A percentile compares a stretch with the other conserved stretches of the same genome.
Evolutionary conservation across 1,284 basidiomycete genomes (phyloP).

Genomic region (Heterobasidion occidentale): DNA sequence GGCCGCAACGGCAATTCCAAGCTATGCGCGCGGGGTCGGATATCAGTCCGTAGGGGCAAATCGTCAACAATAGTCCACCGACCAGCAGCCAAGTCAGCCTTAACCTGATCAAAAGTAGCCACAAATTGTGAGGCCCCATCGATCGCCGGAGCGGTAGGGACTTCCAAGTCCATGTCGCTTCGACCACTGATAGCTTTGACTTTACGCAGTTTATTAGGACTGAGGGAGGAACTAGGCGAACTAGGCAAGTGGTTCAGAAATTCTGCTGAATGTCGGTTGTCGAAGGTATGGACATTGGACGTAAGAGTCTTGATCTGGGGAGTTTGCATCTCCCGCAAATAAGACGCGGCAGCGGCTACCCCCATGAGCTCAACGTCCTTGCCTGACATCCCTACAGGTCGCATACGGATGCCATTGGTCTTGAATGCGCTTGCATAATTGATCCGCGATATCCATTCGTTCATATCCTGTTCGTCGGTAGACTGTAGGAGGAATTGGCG

Average conservation of each 20-base stretch:
- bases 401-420: slow-evolving; percentile 79
- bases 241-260: slow-evolving; percentile 7
- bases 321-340: slow-evolving; percentile 57
- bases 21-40: slow-evolving; percentile 24
- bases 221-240: slow-evolving; percentile 3
- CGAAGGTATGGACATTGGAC: slow-evolving; percentile 38
- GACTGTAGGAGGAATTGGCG: slow-evolving; percentile 83
- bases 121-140: slow-evolving; percentile 61
- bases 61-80: slow-evolving; percentile 21
- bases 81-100: slow-evolving; percentile 66
- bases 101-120: slow-evolving; percentile 80
- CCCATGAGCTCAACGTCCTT: slow-evolving; percentile 72
- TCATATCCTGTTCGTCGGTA: slow-evolving; percentile 67
- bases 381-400: slow-evolving; percentile 61
- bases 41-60: slow-evolving; percentile 12
- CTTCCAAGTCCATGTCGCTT: slow-evolving; percentile 30
- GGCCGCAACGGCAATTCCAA: slow-evolving; percentile 22
- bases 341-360: slow-evolving; percentile 76
- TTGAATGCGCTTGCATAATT: slow-evolving; percentile 95
- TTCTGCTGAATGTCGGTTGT: slow-evolving; percentile 21
- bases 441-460: slow-evolving; percentile 88
- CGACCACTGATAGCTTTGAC: slow-evolving; percentile 22
- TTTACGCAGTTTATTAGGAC: slow-evolving; percentile 12
- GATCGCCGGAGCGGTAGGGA: slow-evolving; percentile 38
- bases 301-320: slow-evolving; percentile 19